These are phyloP conservation scores for Pythium guiyangense DNA, from an alignment of 352 stramenopile species.

Conservation along the genomic window DNA sequence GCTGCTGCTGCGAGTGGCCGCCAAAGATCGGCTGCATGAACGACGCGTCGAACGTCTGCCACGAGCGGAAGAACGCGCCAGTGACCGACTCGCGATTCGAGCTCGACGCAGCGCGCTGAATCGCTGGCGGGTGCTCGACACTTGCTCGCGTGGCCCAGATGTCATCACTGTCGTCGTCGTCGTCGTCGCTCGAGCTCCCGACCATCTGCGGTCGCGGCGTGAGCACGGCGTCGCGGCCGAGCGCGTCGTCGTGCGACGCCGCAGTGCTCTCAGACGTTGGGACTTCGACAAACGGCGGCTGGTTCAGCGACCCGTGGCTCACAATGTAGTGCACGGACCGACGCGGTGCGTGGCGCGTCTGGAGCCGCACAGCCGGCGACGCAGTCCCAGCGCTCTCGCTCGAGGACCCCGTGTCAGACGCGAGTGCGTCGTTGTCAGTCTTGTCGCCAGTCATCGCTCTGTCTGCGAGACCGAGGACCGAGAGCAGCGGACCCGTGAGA, in stretches of 20 bases:
- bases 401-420: slow-evolving; percentile 27
- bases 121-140: slow-evolving; percentile 16
- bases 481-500: slow-evolving; percentile 67
- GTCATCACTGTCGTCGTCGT: slow-evolving; percentile 27
- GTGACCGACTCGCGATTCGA: slow-evolving; percentile 42
- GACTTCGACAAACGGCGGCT: slow-evolving; percentile 15
- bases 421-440: slow-evolving; percentile 19
- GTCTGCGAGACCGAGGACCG: slow-evolving; percentile 38
- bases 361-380: slow-evolving; percentile 4
- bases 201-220: slow-evolving; percentile 70
- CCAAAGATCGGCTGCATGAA: slow-evolving; percentile 85
- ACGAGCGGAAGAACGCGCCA: slow-evolving; percentile 68
- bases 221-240: slow-evolving; percentile 35
- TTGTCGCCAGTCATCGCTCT: slow-evolving; percentile 18
- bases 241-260: slow-evolving; percentile 19
- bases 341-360: slow-evolving; percentile 26
- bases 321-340: slow-evolving; percentile 58
- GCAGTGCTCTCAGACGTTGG: slow-evolving; percentile 18
- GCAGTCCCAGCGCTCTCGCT: slow-evolving; percentile 10
- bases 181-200: slow-evolving; percentile 46
- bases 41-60: slow-evolving; percentile 70
- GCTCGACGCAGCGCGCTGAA: slow-evolving; percentile 22
- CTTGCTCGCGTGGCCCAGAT: slow-evolving; percentile 4
- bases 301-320: slow-evolving; percentile 19
- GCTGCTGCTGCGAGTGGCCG: slow-evolving; percentile 27